Evolutionary conservation across 2,329 filamentous ascomycete species (phyloP).

Genomic region (Raffaelea deltoideospora): DNA sequence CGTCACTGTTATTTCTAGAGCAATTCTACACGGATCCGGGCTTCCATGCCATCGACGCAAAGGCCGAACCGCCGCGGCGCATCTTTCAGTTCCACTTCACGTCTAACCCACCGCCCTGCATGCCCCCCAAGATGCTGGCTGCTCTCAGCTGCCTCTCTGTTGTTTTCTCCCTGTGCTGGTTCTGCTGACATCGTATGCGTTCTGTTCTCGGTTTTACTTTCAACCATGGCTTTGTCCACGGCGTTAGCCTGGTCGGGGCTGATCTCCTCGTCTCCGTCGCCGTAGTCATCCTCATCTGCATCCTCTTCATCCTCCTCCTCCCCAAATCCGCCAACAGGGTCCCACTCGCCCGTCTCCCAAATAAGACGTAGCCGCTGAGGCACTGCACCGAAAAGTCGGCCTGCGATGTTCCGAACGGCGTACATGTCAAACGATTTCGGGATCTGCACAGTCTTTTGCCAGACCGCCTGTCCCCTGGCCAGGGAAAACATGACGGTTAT

Average conservation of each 20-base stretch:
- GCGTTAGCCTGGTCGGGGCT: no score
- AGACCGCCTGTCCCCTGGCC: background rate
- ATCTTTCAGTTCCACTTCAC: conserved; percentile 67
- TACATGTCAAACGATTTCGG: conserved; percentile 72
- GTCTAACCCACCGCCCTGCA: conserved; percentile 53
- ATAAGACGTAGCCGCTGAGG: conserved; percentile 53
- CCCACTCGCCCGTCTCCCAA: conserved; percentile 87
- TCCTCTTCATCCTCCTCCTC: conserved; percentile 16
- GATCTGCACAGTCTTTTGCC: conserved; percentile 31
- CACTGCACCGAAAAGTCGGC: conserved; percentile 48
- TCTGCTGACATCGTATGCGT: conserved; percentile 11
- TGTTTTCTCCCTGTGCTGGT: conserved; percentile 5
- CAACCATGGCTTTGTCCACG: no score
- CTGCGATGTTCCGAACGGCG: conserved; percentile 62
- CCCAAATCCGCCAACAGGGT: conserved; percentile 54
- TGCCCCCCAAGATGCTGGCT: no score
- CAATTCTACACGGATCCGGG: conserved; percentile 53
- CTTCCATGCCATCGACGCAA: conserved; percentile 61
- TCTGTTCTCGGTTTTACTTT: no score
- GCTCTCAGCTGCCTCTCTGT: no score
- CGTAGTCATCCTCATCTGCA: conserved; percentile 12
- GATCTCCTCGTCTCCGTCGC: conserved; percentile 3
- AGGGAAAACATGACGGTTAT: conserved; percentile 44
- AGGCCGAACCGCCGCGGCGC: conserved; percentile 72
- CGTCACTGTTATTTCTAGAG: no score